These are phyloP conservation scores for Kazachstania africana DNA, from an alignment of 805 yeast genomes.

Conservation along the genomic window DNA sequence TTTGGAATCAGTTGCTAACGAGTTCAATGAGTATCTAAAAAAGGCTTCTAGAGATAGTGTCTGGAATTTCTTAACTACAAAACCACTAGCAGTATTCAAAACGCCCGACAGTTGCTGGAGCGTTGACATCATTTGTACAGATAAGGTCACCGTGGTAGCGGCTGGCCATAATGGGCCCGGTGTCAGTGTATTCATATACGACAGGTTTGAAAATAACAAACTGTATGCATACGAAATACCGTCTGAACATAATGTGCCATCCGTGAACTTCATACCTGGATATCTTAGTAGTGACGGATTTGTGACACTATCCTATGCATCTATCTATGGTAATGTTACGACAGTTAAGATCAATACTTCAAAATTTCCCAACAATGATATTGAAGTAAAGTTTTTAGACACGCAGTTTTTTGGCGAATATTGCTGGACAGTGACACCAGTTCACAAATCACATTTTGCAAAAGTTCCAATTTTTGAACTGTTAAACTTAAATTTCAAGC, in stretches of 20 bases:
- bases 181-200: slow-evolving; percentile 9
- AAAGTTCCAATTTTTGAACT: slow-evolving; percentile 14
- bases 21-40: not conserved
- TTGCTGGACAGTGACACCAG: slow-evolving; percentile 11
- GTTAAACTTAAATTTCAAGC: slow-evolving; percentile 14
- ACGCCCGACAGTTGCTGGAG: slow-evolving; percentile 16
- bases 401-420: slow-evolving; percentile 12
- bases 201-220: not conserved
- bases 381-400: slow-evolving; percentile 6
- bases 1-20: slow-evolving; percentile 9
- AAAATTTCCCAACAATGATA: not conserved
- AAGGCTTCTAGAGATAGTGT: not conserved
- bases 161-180: slow-evolving; percentile 16
- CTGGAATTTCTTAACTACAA: not conserved
- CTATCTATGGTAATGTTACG: slow-evolving; percentile 14
- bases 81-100: slow-evolving; percentile 6
- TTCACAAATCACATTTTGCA: slow-evolving; percentile 10
- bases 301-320: slow-evolving; percentile 9
- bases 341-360: slow-evolving; percentile 8
- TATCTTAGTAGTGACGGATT: slow-evolving; percentile 5
- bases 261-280: slow-evolving; percentile 8
- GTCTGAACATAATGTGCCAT: slow-evolving; percentile 12
- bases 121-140: slow-evolving; percentile 9
- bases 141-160: slow-evolving; percentile 7
- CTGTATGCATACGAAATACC: slow-evolving; percentile 4